These are phyloP conservation scores for Spirogloea muscicola DNA, from an alignment of 139 green algal species.

Conservation along the genomic window DNA sequence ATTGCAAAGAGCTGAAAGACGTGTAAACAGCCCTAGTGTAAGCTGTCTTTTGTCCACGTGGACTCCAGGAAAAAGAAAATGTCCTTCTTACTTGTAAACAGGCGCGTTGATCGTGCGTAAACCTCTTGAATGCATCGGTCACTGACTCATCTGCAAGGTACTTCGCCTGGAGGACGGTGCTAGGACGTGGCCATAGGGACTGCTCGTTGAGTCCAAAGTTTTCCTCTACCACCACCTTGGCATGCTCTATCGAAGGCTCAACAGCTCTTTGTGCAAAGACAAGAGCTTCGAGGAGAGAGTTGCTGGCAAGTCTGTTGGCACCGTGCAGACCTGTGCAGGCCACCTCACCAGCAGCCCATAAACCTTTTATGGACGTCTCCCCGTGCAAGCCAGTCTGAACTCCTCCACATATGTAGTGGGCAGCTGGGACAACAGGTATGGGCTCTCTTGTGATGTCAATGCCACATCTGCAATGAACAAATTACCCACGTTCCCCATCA, in stretches of 20 bases:
- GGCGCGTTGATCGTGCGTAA: conserved; percentile 53
- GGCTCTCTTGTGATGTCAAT: conserved; percentile 85
- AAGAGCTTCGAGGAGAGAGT: conserved; percentile 83
- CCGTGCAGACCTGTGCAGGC: conserved; percentile 88
- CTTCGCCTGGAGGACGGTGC: not conserved
- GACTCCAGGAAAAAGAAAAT: too few species aligned
- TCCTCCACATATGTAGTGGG: conserved; percentile 96
- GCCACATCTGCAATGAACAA: conserved; percentile 38
- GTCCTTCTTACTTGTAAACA: too few species aligned
- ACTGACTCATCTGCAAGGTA: not conserved
- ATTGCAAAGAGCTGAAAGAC: conserved; percentile 37
- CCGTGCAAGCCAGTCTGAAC: conserved; percentile 69
- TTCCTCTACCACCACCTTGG: not conserved
- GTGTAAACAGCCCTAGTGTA: conserved; percentile 27
- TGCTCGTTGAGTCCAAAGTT: not conserved
- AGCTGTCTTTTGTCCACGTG: too few species aligned
- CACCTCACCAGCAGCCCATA: conserved; percentile 90
- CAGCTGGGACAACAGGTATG: conserved; percentile 88
- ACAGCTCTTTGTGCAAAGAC: conserved; percentile 47
- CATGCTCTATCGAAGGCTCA: not conserved
- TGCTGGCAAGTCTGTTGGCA: conserved; percentile 93
- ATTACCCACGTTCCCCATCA: not conserved
- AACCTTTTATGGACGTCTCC: conserved; percentile 74
- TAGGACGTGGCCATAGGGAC: not conserved
- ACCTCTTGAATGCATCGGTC: not conserved